Percentiles rank a stretch among this genome's conserved stretches.
Evolutionary conservation across 202 grass and related monocot species (phyloP).

Genomic region (Hordeum pubiflorum): DNA sequence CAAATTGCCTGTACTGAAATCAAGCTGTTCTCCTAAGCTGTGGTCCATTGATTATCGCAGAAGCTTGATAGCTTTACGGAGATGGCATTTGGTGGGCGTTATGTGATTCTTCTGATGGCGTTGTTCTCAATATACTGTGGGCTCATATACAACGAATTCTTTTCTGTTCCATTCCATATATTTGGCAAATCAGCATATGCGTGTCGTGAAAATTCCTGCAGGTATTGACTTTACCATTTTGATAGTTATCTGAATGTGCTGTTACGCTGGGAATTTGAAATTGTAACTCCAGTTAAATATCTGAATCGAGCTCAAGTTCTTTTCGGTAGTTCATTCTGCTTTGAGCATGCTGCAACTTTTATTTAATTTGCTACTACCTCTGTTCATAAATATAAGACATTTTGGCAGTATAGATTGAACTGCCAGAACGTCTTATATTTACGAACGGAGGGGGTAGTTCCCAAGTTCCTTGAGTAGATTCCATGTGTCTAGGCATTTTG

Average conservation of each 20-base stretch:
- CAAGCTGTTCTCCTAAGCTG: neutral
- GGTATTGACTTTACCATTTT: conserved; percentile 43
- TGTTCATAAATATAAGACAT: too few species aligned
- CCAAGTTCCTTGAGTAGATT: neutral
- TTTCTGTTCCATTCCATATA: conserved; percentile 97
- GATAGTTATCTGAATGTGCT: conserved; percentile 13
- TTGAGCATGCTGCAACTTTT: neutral
- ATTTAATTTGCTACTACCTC: neutral
- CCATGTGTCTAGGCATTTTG: neutral
- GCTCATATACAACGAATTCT: conserved; percentile 98
- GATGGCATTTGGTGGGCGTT: conserved; percentile 97
- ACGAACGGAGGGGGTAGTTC: too few species aligned
- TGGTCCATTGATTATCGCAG: conserved; percentile 40
- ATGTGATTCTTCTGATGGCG: conserved; percentile 97
- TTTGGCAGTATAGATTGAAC: too few species aligned
- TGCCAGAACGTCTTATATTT: too few species aligned
- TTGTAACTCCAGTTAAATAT: conserved; percentile 1
- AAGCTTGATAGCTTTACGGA: conserved; percentile 98
- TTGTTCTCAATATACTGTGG: conserved; percentile 99
- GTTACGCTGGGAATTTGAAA: conserved; percentile 7
- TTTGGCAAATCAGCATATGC: conserved; percentile 95
- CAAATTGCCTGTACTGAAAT: neutral
- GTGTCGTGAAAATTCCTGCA: conserved; percentile 75
- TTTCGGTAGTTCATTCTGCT: neutral
- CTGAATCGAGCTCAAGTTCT: neutral